A percentile compares a stretch with the other conserved stretches of the same genome.
Evolutionary conservation across 768 basidiomycete genomes (phyloP).

Genomic region (Inosperma sp.): DNA sequence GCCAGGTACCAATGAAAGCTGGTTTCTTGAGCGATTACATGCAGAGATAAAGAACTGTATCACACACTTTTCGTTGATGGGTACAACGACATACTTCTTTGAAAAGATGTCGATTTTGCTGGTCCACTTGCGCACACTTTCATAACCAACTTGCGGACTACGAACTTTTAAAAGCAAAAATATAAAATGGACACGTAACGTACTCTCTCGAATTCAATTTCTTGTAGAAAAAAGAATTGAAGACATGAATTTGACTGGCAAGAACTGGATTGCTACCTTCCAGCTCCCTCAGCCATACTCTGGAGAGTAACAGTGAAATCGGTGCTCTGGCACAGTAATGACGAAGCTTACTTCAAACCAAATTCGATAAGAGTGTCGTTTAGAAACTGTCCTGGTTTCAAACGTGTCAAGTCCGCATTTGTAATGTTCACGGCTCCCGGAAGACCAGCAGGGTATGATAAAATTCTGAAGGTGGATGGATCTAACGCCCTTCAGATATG

Average conservation of each 20-base stretch:
- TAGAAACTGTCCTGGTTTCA: conserved; percentile 78
- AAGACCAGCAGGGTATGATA: conserved; percentile 68
- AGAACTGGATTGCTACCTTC: conserved; percentile 52
- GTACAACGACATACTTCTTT: conserved; percentile 91
- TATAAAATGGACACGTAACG: conserved; percentile 34
- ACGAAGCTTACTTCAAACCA: conserved; percentile 72
- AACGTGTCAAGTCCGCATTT: conserved; percentile 66
- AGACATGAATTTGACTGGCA: conserved; percentile 77
- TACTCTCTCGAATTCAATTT: conserved; percentile 67
- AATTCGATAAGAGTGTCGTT: conserved; percentile 98
- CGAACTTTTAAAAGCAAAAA: background rate
- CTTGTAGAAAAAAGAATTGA: conserved; percentile 98
- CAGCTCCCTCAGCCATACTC: conserved; percentile 65
- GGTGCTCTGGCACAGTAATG: background rate
- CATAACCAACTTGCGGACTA: conserved; percentile 58
- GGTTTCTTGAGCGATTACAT: conserved; percentile 3
- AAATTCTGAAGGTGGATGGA: too few relatives aligned
- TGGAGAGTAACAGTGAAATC: conserved; percentile 25
- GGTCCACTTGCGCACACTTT: conserved; percentile 92
- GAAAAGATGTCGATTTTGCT: conserved; percentile 80
- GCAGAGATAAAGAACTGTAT: conserved; percentile 1
- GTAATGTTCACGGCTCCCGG: conserved; percentile 80
- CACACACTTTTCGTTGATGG: conserved; percentile 96
- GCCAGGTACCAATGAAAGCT: conserved; percentile 98
- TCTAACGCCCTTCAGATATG: too few relatives aligned